Evolutionary conservation across 1,284 basidiomycete species (phyloP), one percentile per base, ranked within the genome.

Genomic region (Entoloma clypeatum): DNA sequence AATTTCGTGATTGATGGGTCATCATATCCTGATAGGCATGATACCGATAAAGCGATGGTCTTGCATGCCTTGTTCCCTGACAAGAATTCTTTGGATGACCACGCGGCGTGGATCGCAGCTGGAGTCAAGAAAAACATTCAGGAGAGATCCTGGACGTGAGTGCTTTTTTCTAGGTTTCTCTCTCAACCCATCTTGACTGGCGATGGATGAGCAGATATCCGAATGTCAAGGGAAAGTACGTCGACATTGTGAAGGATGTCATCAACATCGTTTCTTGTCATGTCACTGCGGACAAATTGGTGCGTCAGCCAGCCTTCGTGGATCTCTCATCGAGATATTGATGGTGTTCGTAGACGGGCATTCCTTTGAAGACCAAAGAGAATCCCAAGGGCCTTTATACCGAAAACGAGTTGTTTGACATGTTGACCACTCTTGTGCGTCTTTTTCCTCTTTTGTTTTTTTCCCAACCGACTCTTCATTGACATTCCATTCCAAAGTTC

Each of bases 211-310:
- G n/a, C 14, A 60, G 56, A 9, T 58, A 58, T 34, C 34, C 56
- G 36, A 67, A 66, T 18, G 57, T 66, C 11, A 42, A 60, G 3
- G 68, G 64, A 3, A 65, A 57, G 7, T 72, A 71, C 37, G 55
- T 85, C 38, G 79, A 86, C 54, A 64, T 86, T 32, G 75, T 83
- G 13, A 66, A 69, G 25, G 75, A 81, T 43, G 78, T 85, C 6
- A 67, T 79, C 55, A 81, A 81, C 49, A 57, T 71, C 6, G 62
- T 72, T 7, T 69, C 71, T 3, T 66, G 76, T 5, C 66, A 73
- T 43, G 76, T 77, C 66, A 65, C 74, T 11, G 66, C 77, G 1
- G 69, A 74, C 38, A 61, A 69, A 36, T 51, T 82, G 29, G 75
- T 79, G n/a, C n/a, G n/a, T n/a, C n/a, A n/a, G n/a, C n/a, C n/a